These are phyloP conservation scores for Babesia bovis DNA, from an alignment of 169 alveolate genomes.

Conservation along the genomic window DNA sequence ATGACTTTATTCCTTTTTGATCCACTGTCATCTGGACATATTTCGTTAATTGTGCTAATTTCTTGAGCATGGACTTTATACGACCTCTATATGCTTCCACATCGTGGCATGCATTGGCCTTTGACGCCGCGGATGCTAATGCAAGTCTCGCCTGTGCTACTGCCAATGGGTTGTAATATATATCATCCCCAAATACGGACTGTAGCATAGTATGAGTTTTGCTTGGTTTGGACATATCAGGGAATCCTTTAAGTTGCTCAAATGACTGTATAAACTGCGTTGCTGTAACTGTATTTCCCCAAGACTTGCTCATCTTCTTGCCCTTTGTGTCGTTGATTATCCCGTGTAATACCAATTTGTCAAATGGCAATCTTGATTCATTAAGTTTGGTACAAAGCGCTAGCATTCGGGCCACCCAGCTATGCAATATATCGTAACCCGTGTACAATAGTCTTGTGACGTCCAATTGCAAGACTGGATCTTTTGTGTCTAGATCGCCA, in stretches of 20 bases:
- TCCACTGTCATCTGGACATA: background rate
- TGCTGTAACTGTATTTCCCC: slow-evolving; percentile 45
- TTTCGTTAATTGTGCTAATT: slow-evolving; percentile 17
- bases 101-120: slow-evolving; percentile 19
- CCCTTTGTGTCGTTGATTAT: slow-evolving; percentile 41
- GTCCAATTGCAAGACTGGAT: too few relatives aligned
- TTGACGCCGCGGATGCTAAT: slow-evolving; percentile 18
- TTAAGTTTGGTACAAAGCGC: slow-evolving; percentile 24
- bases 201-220: background rate
- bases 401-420: slow-evolving; percentile 64
- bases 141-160: slow-evolving; percentile 23
- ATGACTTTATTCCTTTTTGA: background rate
- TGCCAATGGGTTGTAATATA: slow-evolving; percentile 17
- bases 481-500: too few relatives aligned
- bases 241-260: slow-evolving; percentile 12
- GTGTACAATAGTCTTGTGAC: slow-evolving; percentile 22
- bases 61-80: slow-evolving; percentile 9
- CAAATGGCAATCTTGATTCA: slow-evolving; percentile 26
- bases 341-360: slow-evolving; percentile 47
- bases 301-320: slow-evolving; percentile 62
- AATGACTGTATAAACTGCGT: slow-evolving; percentile 11
- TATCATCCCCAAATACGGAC: background rate
- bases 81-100: slow-evolving; percentile 3
- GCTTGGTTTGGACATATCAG: slow-evolving; percentile 4
- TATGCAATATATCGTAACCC: slow-evolving; percentile 58